Evolutionary conservation across 78 protist species (phyloP).

Genomic region (Polysphondylium violaceum): DNA sequence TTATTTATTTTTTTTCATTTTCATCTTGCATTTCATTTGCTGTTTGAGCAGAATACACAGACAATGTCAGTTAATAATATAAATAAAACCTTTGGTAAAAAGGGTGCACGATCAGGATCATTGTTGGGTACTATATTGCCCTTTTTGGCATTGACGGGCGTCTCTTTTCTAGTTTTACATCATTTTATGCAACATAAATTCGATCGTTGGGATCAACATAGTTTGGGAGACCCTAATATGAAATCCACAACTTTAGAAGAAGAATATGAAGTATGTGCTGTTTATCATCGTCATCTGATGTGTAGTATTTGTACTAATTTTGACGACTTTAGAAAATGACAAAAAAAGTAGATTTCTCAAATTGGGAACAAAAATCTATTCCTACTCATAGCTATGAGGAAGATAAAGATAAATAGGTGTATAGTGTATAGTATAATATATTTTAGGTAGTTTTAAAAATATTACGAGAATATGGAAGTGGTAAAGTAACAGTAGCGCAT

Average conservation of each 20-base stretch:
- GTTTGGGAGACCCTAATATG: conserved; percentile 62
- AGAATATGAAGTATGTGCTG: conserved; percentile 55
- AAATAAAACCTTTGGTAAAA: too few relatives aligned
- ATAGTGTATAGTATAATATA: background rate
- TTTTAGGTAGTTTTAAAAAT: too few relatives aligned
- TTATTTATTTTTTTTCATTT: background rate
- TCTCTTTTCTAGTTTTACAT: conserved; percentile 25
- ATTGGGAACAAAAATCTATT: conserved; percentile 66
- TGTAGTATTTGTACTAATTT: background rate
- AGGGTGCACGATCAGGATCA: background rate
- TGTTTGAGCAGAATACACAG: background rate
- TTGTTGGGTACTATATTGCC: conserved; percentile 6
- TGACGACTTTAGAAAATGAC: conserved; percentile 45
- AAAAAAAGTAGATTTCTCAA: conserved; percentile 65
- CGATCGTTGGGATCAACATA: conserved; percentile 51
- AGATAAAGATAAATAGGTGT: conserved; percentile 8
- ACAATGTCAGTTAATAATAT: background rate
- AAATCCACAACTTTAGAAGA: conserved; percentile 41
- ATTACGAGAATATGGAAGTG: too few relatives aligned
- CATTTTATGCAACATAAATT: conserved; percentile 74
- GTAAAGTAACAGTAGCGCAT: too few relatives aligned
- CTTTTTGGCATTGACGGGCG: conserved; percentile 38
- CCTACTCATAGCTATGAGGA: conserved; percentile 2
- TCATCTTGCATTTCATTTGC: background rate
- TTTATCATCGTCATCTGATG: background rate